Conservation (phyloP, 495 filamentous ascomycete genomes). For the Aspergillus sclerotiicarbonarius region DNA sequence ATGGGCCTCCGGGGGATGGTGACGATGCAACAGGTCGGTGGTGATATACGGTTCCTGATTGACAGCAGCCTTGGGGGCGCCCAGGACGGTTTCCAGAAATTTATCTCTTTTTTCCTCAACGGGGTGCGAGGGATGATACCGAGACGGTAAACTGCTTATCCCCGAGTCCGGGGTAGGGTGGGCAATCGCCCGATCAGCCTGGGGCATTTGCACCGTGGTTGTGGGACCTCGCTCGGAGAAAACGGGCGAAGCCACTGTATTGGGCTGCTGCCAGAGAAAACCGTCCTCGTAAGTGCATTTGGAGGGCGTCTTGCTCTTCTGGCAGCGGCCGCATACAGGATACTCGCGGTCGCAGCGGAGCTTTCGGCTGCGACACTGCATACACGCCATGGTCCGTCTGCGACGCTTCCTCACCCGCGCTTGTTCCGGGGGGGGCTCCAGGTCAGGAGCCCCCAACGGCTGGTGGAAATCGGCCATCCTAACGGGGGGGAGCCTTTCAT, state of each 20-base stretch:
- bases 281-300: constrained; percentile 48
- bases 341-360: constrained; percentile 67
- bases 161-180: constrained; percentile 38
- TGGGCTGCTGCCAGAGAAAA: constrained; percentile 48
- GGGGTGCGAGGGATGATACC: constrained; percentile 25
- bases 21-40: constrained; percentile 33
- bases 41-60: constrained; percentile 39
- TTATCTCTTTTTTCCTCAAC: constrained; percentile 32
- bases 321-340: constrained; percentile 62
- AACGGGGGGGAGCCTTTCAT: neutral
- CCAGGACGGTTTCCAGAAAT: constrained; percentile 46
- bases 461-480: constrained; percentile 8
- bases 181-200: constrained; percentile 23
- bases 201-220: constrained; percentile 14
- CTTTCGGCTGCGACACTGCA: constrained; percentile 63
- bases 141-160: constrained; percentile 30
- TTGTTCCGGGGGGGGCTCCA: constrained; percentile 17
- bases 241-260: constrained; percentile 31
- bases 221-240: constrained; percentile 32
- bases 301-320: constrained; percentile 45
- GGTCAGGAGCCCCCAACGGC: constrained; percentile 1
- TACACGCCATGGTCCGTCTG: constrained; percentile 43
- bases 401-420: constrained; percentile 40
- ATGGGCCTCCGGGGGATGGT: constrained; percentile 16
- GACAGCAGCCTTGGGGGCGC: constrained; percentile 40